Conservation (phyloP, 2,329 filamentous ascomycete species). For the Cladosporium sphaerospermum region DNA sequence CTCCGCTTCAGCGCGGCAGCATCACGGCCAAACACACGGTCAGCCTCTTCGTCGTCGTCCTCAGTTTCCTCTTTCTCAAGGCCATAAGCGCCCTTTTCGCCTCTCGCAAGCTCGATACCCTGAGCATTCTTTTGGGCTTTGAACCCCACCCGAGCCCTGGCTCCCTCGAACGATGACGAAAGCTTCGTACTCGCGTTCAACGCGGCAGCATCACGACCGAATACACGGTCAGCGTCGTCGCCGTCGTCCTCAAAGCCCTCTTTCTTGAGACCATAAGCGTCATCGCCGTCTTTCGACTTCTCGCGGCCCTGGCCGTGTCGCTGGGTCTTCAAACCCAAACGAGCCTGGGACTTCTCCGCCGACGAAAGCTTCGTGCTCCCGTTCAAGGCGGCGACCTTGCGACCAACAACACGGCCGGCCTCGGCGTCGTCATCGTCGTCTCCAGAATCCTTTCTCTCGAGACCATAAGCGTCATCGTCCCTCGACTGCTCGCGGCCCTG, state of each 20-base stretch:
- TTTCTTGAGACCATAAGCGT: neutral
- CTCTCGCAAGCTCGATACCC: conserved; percentile 9
- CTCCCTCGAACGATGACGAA: too few species aligned
- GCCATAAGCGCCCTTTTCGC: conserved; percentile 3
- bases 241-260: conserved; percentile 4
- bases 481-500: conserved; percentile 8
- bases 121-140: too few species aligned
- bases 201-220: conserved; percentile 14
- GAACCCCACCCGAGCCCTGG: too few species aligned
- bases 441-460: conserved; percentile 3
- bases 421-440: conserved; percentile 3
- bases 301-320: neutral
- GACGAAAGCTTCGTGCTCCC: too few species aligned
- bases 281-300: conserved; percentile 10
- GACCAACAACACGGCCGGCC: conserved; percentile 15
- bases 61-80: conserved; percentile 7
- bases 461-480: conserved; percentile 2
- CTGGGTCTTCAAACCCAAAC: too few species aligned
- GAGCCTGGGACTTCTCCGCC: too few species aligned
- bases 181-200: neutral
- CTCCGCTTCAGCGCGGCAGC: neutral
- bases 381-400: conserved; percentile 11
- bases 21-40: conserved; percentile 17
- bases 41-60: conserved; percentile 9
- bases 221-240: conserved; percentile 15